Base-by-base conservation (phyloP, 2,329 filamentous ascomycete genomes). In the Colletotrichum sp. region DNA sequence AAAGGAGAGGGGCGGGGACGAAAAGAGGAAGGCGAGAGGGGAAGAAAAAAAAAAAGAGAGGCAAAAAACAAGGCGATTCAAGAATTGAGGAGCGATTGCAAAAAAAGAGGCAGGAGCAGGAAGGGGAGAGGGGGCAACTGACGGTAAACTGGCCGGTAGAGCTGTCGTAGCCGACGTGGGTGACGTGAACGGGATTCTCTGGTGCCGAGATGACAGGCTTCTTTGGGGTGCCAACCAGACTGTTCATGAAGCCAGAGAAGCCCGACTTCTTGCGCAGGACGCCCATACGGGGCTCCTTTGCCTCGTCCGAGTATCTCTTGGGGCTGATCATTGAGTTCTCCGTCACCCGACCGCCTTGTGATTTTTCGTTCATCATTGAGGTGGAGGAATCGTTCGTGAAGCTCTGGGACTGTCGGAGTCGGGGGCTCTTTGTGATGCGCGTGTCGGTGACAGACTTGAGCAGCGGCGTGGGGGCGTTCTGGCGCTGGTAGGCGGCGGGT, bases 81-180 rank as follows among this genome's bases (percentile, higher is more conserved):
- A 49, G 44, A 49, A 49, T 49, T 21, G 44, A 21, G 44, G n/a
- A 26, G 55, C 55, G 55, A 59, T 59, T 32, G 28, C 28, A 13
- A 60, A 16, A 18, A 18, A 39, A n/a, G 32, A 64, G 62, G 32
- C n/a, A 24, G 44, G 71, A 68, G 76, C 28, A 63, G 24, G 16
- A 36, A 70, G 68, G 63, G 70, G 30, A 26, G 67, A 69, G 64
- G 55, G 18, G 69, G 59, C 30, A n/a, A 91, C 93, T 82, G 89
- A 98, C 96, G 74, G 96, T 99, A 85, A 98, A 99, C 86, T 98
- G 95, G 79, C 97, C 97, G 5, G 97, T 99, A 81, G 95, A 91
- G 86, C 97, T 98, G 86, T 99, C 96, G 84, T 98, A 98, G 80
- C 96, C 96, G 79, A 99, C 97, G 85, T 99, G 97, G 73, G 96